Percentiles rank a stretch among this genome's conserved stretches.
Conservation (phyloP, 192 early-diverging fungal species). For the Coemansia sp. region DNA sequence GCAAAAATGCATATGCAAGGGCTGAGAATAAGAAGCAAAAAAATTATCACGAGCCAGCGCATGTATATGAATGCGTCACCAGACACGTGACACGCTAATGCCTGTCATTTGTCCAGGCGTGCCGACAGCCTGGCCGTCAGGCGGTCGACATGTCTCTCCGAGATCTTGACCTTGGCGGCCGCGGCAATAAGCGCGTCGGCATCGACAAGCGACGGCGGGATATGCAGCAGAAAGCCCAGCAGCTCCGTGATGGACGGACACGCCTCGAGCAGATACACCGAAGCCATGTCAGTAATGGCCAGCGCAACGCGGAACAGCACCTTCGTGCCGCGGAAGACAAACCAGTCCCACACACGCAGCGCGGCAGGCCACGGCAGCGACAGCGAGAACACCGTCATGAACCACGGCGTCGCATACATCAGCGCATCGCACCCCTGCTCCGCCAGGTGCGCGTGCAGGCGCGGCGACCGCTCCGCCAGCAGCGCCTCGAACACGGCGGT, state of each 20-base stretch:
- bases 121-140: conserved; percentile 22
- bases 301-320: conserved; percentile 80
- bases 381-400: conserved; percentile 87
- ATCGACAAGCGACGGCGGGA: conserved; percentile 59
- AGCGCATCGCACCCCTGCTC: conserved; percentile 77
- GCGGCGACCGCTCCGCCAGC: conserved; percentile 65
- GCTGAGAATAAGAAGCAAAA: no score
- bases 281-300: conserved; percentile 66
- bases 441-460: conserved; percentile 68
- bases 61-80: background rate
- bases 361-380: conserved; percentile 85
- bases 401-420: conserved; percentile 95
- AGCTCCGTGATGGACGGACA: conserved; percentile 78
- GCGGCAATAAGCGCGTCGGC: conserved; percentile 65
- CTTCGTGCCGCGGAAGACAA: conserved; percentile 78
- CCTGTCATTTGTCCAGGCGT: background rate
- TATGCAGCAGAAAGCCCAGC: conserved; percentile 74
- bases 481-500: conserved; percentile 79
- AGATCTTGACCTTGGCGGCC: conserved; percentile 70
- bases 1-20: background rate
- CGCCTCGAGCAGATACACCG: conserved; percentile 65
- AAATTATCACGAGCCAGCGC: background rate
- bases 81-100: background rate
- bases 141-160: conserved; percentile 55
- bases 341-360: conserved; percentile 91